phyloP scores from a whole-genome alignment of 768 basidiomycete genomes.

The Gymnopilus junonius region DNA sequence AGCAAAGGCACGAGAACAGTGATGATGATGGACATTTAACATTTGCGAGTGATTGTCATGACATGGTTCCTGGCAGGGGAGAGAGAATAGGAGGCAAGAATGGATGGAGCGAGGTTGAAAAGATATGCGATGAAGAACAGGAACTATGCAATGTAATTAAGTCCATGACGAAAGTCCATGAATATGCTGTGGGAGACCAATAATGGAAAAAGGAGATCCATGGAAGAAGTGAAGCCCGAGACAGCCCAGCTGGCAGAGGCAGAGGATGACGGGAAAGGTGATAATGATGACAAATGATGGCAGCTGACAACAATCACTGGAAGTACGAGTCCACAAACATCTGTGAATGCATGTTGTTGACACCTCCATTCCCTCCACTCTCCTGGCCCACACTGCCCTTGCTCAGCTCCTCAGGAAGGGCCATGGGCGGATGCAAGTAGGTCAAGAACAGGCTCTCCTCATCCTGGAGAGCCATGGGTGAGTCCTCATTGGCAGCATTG shows the following conservation, averaged over 20 bases:
- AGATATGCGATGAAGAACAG: slow-evolving; percentile 19
- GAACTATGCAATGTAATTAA: slow-evolving; percentile 18
- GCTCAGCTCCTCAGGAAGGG: slow-evolving; percentile 37
- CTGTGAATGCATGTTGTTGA: slow-evolving; percentile 23
- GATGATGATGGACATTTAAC: slow-evolving; percentile 6
- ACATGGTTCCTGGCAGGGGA: slow-evolving; percentile 5
- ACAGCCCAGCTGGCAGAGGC: slow-evolving; percentile 21
- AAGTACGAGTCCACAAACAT: slow-evolving; percentile 29
- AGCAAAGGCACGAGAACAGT: slow-evolving; percentile 13
- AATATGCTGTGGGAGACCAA: too few relatives aligned
- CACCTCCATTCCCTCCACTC: too few relatives aligned
- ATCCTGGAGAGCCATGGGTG: slow-evolving; percentile 62
- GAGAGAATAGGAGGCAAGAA: slow-evolving; percentile 2
- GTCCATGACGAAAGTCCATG: slow-evolving; percentile 15
- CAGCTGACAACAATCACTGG: not conserved
- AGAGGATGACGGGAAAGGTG: not conserved
- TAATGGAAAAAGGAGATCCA: slow-evolving; percentile 9
- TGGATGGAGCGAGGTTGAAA: too few relatives aligned
- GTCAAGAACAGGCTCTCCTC: slow-evolving; percentile 64
- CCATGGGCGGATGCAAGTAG: slow-evolving; percentile 52
- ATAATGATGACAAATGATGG: not conserved
- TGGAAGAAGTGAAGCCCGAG: not conserved
- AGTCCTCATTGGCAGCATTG: slow-evolving; percentile 45
- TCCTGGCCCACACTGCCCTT: slow-evolving; percentile 12
- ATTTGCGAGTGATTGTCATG: slow-evolving; percentile 4